Evolutionary conservation across 768 basidiomycete species (phyloP).

Genomic region (Psilocybe azurescens): DNA sequence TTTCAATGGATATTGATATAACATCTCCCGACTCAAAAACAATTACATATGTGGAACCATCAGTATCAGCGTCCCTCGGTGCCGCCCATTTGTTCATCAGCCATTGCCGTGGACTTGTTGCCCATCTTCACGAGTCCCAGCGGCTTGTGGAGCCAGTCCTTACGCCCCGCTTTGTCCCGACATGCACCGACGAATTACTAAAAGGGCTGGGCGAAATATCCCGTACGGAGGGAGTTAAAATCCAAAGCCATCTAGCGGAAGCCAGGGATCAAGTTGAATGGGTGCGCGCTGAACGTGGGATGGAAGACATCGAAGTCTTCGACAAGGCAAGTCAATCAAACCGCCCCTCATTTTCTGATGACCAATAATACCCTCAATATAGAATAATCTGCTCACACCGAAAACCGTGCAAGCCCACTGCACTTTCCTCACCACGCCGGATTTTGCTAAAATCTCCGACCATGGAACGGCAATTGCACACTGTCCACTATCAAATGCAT

Average conservation of each 20-base stretch:
- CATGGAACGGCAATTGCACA: conserved; percentile 75
- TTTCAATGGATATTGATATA: conserved; percentile 81
- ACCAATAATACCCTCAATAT: conserved; percentile 7
- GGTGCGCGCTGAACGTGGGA: conserved; percentile 64
- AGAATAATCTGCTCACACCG: conserved; percentile 66
- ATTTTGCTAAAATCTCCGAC: conserved; percentile 54
- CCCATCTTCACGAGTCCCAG: conserved; percentile 44
- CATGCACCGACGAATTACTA: conserved; percentile 78
- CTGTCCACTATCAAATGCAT: conserved; percentile 89
- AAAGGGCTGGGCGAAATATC: conserved; percentile 64
- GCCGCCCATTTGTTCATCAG: conserved; percentile 63
- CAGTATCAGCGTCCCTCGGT: conserved; percentile 50
- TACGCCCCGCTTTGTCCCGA: conserved; percentile 90
- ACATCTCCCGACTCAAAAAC: conserved; percentile 51
- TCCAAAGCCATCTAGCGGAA: conserved; percentile 89
- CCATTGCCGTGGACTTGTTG: conserved; percentile 46
- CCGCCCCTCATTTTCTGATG: neutral
- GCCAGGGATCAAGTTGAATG: conserved; percentile 76
- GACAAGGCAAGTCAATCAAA: conserved; percentile 50
- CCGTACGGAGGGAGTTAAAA: conserved; percentile 44
- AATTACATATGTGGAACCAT: conserved; percentile 72
- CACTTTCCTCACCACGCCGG: conserved; percentile 68
- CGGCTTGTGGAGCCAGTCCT: conserved; percentile 80
- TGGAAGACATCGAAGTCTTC: conserved; percentile 79
- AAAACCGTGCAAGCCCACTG: conserved; percentile 88